Percentiles rank a stretch among this genome's conserved stretches.
Conservation (phyloP, 805 yeast species). For the Yarrowia sp. region DNA sequence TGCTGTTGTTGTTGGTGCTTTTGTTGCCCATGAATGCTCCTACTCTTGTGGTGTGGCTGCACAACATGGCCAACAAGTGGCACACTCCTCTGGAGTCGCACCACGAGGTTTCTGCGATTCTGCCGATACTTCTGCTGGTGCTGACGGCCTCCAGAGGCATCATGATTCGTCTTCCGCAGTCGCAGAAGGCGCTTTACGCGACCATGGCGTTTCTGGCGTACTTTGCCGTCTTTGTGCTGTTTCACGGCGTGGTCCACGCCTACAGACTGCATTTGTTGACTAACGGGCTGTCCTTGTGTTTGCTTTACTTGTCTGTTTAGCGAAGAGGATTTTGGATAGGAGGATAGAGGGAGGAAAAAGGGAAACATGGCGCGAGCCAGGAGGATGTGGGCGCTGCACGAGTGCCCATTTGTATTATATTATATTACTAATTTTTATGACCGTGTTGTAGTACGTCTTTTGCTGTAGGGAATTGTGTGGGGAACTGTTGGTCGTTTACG, state of each 20-base stretch:
- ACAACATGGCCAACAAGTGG: constrained; percentile 76
- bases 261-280: constrained; percentile 79
- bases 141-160: constrained; percentile 52
- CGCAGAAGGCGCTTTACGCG: constrained; percentile 29
- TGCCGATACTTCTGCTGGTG: constrained; percentile 66
- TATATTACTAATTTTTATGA: background rate
- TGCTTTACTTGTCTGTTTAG: constrained; percentile 17
- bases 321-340: background rate
- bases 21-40: constrained; percentile 77
- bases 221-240: constrained; percentile 56
- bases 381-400: no score
- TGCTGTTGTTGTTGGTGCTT: constrained; percentile 70
- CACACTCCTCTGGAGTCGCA: constrained; percentile 82
- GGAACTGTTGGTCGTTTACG: no score
- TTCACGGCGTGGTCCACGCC: constrained; percentile 79
- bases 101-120: constrained; percentile 73
- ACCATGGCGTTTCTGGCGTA: constrained; percentile 50
- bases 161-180: constrained; percentile 43
- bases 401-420: background rate
- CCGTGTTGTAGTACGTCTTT: no score
- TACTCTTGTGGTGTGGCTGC: constrained; percentile 73
- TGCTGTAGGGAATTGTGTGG: no score
- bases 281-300: constrained; percentile 48
- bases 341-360: no score
- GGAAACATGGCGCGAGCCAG: no score